Evolutionary conservation across 2,329 filamentous ascomycete genomes (phyloP), one percentile per base, ranked within the genome.

Genomic region (Phialocephala subalpina): DNA sequence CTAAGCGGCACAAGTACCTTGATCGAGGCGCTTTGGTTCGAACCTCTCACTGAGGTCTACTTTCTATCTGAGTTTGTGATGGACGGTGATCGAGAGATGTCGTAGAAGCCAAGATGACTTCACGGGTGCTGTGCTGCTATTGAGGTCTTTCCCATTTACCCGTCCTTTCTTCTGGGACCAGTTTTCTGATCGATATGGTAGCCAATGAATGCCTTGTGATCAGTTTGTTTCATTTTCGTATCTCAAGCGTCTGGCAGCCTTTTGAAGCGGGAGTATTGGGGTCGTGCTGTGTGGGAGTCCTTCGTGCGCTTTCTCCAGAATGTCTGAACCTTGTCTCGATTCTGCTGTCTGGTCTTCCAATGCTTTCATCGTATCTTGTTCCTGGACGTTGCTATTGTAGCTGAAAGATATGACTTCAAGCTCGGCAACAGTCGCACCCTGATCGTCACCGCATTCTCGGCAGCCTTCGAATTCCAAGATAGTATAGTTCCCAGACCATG

Each of bases 381-480:
- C 12, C 14, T 36, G 18, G 22, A 36, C 33, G 1, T 16, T 16
- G 18, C 27, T 53, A 29, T 16, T n/a, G 2, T 49, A 14, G 9
- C 18, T 35, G 14, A 22, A 52, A 18, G 52, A 67, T 18, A 80
- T 70, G 40, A 82, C 60, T 67, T 75, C 80, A 77, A 80, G 84
- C 75, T 85, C 83, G n/a, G 81, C 83, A 1, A 86, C 83, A 45
- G 80, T 84, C 8, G 81, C 81, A 0, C 83, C 83, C 27, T 52
- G 22, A 20, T 18, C 18, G 14, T 6, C 12, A 14, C 63, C 64
- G 38, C 64, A 70, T 1, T 49, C 60, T 63, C 76, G 72, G 67
- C 80, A 83, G 1, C 83, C 84, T 45, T 69, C 66, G 25, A 86
- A 79, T 29, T 78, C 78, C 67, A 86, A 70, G 62, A 78, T 57